Conservation (phyloP, 805 yeast species). For the Starmerella riodocensis region DNA sequence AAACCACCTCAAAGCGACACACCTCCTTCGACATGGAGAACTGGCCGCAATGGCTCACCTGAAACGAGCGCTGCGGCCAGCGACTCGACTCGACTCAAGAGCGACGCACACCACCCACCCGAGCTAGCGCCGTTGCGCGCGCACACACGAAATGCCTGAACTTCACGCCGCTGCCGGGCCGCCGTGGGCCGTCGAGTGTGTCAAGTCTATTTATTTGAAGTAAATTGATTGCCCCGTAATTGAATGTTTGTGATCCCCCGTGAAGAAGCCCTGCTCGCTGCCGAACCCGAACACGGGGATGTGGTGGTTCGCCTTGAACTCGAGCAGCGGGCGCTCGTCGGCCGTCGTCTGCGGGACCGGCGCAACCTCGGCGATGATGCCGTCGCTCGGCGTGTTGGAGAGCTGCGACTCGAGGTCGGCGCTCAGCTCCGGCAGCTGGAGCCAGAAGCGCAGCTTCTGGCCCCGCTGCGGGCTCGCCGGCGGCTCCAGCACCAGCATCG, state of each 20-base stretch:
- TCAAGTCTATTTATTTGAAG: background rate
- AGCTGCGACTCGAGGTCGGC: conserved; percentile 18
- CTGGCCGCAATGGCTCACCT: conserved; percentile 8
- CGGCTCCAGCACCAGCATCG: conserved; percentile 53
- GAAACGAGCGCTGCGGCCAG: too few relatives aligned
- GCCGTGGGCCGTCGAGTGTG: too few relatives aligned
- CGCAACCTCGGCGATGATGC: conserved; percentile 22
- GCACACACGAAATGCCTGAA: too few relatives aligned
- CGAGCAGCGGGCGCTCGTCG: conserved; percentile 15
- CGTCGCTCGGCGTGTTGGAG: conserved; percentile 8
- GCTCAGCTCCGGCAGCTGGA: conserved; percentile 13
- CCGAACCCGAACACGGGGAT: conserved; percentile 25
- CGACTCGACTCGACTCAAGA: too few relatives aligned
- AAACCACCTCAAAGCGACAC: conserved; percentile 5
- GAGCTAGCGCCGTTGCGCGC: too few relatives aligned
- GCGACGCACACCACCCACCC: too few relatives aligned
- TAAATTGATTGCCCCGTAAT: conserved; percentile 22
- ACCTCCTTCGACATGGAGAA: conserved; percentile 3
- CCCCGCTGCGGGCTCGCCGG: conserved; percentile 37
- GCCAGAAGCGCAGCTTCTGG: conserved; percentile 34
- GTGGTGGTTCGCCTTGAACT: conserved; percentile 15
- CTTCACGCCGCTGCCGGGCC: too few relatives aligned
- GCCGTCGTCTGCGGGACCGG: conserved; percentile 21
- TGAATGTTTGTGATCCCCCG: conserved; percentile 23
- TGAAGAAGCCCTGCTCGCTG: conserved; percentile 25